Evolutionary conservation across 495 filamentous ascomycete genomes (phyloP), one percentile per base, ranked within the genome.

Genomic region (Margaritispora aquatica): DNA sequence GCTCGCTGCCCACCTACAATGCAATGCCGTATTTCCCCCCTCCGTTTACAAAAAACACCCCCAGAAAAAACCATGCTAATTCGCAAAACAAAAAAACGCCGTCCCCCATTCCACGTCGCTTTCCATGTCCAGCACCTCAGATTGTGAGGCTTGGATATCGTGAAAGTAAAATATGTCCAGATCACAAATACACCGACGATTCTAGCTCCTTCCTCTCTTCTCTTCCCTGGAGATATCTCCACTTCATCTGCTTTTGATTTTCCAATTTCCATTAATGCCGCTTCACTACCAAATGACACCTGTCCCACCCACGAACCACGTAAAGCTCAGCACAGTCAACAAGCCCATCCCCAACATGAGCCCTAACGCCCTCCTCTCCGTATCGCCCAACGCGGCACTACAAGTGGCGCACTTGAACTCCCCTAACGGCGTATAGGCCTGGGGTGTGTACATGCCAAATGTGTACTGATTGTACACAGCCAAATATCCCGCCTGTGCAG

Each of bases 361-460:
- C 48, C 86, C 84, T 8, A 97, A 63, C 2, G 85, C 86, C 58
- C 84, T 78, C 41, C 75, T 74, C 47, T 92, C 86, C 61, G 84
- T 74, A 47, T 78, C 75, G 8, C 83, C 84, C 26, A 88, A 58
- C 9, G 88, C 91, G 22, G 75, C 81, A 71, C 74, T 89, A 78
- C 92, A 96, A 19, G 87, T 89, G 0, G 83, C 84, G 66, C 74
- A 83, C 75, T 73, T 75, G 69, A 69, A 82, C 80, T 88, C 76
- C 58, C 66, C 67, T 44, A 88, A 75, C 27, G 85, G 77, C 7
- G 76, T 81, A 67, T 92, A 88, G 1, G 79, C 60, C 69, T 88
- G 83, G 23, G 84, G 74, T 17, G 72, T 71, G 75, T 98, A 98
- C 82, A 98, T 83, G 26, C 88, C 92, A 65, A 98, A 98, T 1